Base-by-base conservation (phyloP, 495 filamentous ascomycete genomes). In the Tetracladium marchalianum region DNA sequence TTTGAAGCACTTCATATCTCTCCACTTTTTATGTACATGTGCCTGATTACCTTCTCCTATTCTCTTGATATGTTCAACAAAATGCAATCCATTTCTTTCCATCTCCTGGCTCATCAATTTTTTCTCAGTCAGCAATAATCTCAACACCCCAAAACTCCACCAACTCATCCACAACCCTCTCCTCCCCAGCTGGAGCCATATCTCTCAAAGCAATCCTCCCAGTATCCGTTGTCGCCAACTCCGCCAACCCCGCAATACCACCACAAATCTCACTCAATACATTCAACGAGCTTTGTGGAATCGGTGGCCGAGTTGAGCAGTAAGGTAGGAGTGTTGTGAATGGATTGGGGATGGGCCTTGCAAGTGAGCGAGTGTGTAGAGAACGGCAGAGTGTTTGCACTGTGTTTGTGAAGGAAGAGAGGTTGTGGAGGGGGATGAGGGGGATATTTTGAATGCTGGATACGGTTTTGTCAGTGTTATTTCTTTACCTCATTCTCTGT, bases 141-240 rank as follows among this genome's bases (percentile, higher is more conserved):
- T 75, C 71, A 17, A 67, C 49, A n/a, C 47, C 44, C 70, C 69
- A 77, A 60, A 79, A 81, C 10, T 55, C 57, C 17, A 67, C 52
- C 19, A 73, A 35, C 27, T 55, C 60, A 12, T 50, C 52, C 9
- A 27, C 37, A 22, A 44, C 17, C 43, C 35, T 1, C 43, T 27
- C 41, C 9, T 56, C 53, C 6, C 56, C 65, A 59, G 56, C 15
- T 43, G 45, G 11, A 44, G 58, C 4, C 51, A 45, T 33, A n/a
- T 46, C 35, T 44, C 62, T n/a, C 7, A 80, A 27, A 47, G 53
- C 46, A 11, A 47, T 41, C 50, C 52, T 63, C 4, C 69, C 70
- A 5, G 59, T 53, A 0, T 44, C 44, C 4, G 59, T 67, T 16
- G 57, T 62, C 5, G 62, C 49, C 40, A 63, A 55, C 19, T 62